These are phyloP conservation scores for Spathaspora hagerdaliae DNA, from an alignment of 805 yeast species.

Conservation along the genomic window DNA sequence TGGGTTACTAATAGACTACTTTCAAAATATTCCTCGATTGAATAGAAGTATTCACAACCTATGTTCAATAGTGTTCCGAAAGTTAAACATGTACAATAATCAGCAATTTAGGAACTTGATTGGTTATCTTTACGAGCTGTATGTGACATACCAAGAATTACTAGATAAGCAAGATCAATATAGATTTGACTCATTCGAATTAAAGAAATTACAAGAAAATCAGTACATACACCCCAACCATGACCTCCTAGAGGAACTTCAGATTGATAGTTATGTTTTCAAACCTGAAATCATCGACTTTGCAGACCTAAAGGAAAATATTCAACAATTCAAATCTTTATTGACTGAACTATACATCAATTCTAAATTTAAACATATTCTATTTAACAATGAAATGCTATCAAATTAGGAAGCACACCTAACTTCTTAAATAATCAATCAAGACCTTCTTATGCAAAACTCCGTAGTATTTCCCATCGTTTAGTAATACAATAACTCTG, in stretches of 20 bases:
- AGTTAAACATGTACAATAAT: slow-evolving; percentile 8
- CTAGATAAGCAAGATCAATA: slow-evolving; percentile 4
- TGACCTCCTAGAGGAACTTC: background rate
- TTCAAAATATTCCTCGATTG: slow-evolving; percentile 10
- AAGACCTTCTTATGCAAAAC: slow-evolving; percentile 51
- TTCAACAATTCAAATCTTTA: slow-evolving; percentile 9
- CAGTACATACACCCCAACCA: background rate
- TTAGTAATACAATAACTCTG: slow-evolving; percentile 42
- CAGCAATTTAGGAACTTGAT: slow-evolving; percentile 8
- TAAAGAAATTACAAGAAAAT: background rate
- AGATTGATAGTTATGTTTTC: background rate
- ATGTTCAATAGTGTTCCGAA: slow-evolving; percentile 4
- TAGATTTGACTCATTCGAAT: background rate
- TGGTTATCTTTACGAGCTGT: slow-evolving; percentile 14
- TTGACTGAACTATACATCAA: slow-evolving; percentile 8
- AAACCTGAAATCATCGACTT: background rate
- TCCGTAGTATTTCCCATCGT: slow-evolving; percentile 47
- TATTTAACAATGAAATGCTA: background rate
- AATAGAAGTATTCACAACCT: slow-evolving; percentile 4
- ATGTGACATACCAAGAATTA: slow-evolving; percentile 4
- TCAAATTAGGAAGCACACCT: slow-evolving; percentile 1
- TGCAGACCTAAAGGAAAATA: slow-evolving; percentile 4
- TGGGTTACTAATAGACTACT: slow-evolving; percentile 7
- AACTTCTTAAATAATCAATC: slow-evolving; percentile 38
- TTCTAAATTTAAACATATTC: slow-evolving; percentile 5